Conservation (phyloP, 1,284 basidiomycete genomes). For the Pseudozyma tsukubaensis region DNA sequence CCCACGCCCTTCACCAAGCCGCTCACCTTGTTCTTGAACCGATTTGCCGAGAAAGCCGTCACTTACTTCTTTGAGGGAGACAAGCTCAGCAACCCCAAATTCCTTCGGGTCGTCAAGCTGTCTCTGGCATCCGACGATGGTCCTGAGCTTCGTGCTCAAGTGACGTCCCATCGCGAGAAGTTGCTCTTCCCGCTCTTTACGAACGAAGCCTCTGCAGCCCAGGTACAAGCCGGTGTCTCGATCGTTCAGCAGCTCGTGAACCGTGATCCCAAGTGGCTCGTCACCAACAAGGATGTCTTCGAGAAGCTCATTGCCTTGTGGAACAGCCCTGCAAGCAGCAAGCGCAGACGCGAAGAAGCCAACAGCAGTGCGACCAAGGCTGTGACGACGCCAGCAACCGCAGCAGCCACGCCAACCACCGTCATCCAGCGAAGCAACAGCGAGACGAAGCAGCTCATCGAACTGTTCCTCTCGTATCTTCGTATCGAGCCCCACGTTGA, state of each 20-base stretch:
- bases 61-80: slow-evolving; percentile 80
- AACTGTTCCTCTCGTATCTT: slow-evolving; percentile 67
- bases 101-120: slow-evolving; percentile 60
- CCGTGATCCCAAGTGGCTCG: slow-evolving; percentile 79
- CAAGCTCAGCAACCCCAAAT: slow-evolving; percentile 74
- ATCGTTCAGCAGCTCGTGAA: slow-evolving; percentile 82
- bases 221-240: slow-evolving; percentile 72
- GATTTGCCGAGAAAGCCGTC: slow-evolving; percentile 86
- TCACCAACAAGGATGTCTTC: slow-evolving; percentile 63
- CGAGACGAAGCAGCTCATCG: slow-evolving; percentile 82
- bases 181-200: slow-evolving; percentile 58
- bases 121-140: slow-evolving; percentile 60
- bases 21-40: slow-evolving; percentile 88
- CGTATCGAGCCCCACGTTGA: slow-evolving; percentile 82
- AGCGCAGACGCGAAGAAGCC: slow-evolving; percentile 55
- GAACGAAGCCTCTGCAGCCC: slow-evolving; percentile 40
- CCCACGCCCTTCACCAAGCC: slow-evolving; percentile 94
- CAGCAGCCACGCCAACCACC: slow-evolving; percentile 3
- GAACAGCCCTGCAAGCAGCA: slow-evolving; percentile 58
- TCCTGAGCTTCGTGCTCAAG: slow-evolving; percentile 54
- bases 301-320: slow-evolving; percentile 68
- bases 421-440: slow-evolving; percentile 55
- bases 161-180: slow-evolving; percentile 45
- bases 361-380: slow-evolving; percentile 44
- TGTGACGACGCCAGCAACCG: slow-evolving; percentile 20